Evolutionary conservation across 768 basidiomycete species (phyloP).

Genomic region (Tulasnella sp.): DNA sequence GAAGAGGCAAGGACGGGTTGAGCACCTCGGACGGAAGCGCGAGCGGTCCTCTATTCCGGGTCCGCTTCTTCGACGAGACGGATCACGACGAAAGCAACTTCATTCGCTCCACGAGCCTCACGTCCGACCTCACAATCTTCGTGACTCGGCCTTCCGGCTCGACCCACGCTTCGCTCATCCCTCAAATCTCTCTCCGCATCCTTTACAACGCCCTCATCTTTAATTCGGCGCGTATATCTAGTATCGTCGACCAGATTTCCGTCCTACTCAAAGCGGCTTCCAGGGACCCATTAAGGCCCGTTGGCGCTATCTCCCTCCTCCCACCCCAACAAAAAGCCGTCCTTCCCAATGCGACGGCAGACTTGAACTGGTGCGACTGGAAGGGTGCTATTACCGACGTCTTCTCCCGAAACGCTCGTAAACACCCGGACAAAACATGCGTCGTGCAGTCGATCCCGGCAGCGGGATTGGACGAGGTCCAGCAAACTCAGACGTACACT

Average conservation of each 20-base stretch:
- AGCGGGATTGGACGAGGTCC: constrained; percentile 22
- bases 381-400: constrained; percentile 95
- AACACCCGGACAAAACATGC: constrained; percentile 72
- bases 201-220: constrained; percentile 95
- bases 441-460: constrained; percentile 68
- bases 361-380: constrained; percentile 95
- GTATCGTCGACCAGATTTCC: constrained; percentile 77
- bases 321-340: constrained; percentile 55
- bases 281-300: constrained; percentile 48
- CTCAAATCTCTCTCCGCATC: constrained; percentile 66
- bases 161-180: constrained; percentile 57
- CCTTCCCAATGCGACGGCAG: constrained; percentile 74
- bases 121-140: constrained; percentile 89
- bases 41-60: constrained; percentile 64
- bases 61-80: constrained; percentile 93
- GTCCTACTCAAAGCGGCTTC: constrained; percentile 62
- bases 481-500: constrained; percentile 51
- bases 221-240: constrained; percentile 59
- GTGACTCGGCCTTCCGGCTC: constrained; percentile 61
- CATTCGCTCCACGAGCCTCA: constrained; percentile 66
- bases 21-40: constrained; percentile 32
- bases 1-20: constrained; percentile 48
- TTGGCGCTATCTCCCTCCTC: constrained; percentile 72
- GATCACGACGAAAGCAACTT: constrained; percentile 62
- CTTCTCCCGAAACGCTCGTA: constrained; percentile 76